Base-by-base conservation (phyloP, 2,329 filamentous ascomycete species). In the Gnomoniopsis smithogilvyi region DNA sequence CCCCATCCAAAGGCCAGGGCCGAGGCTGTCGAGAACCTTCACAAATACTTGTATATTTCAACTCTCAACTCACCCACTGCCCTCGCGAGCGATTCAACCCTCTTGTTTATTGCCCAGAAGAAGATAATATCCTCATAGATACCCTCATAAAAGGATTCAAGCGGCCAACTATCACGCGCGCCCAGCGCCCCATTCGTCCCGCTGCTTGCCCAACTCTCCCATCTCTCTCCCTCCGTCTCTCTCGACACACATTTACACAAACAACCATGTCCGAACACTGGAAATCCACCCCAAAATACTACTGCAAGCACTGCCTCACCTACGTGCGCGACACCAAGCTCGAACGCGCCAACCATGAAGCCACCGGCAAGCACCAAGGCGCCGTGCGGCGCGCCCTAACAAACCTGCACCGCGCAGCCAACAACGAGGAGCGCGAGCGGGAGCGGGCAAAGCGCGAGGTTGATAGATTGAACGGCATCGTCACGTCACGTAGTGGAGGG, bases 261-360 rank as follows among this genome's bases (percentile, higher is more conserved):
- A 6, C 19, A 58, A 64, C 10, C 51, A 98, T 99, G 95, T 88
- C 95, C 0, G 95, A 98, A 80, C 96, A 96, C 77, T 98, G 95
- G 95, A 98, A 98, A 73, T 97, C 94, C 21, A 96, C 93, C 73
- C 93, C 93, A 6, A 94, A 89, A 72, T 96, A 96, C 78, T 98
- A 93, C 92, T 99, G 95, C 84, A 98, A 98, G 74, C 91, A 96
- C 79, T 99, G 95, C 83, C 85, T 86, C 70, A 85, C 84, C 70
- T 98, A 87, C 74, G 90, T 99, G 52, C 90, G 91, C 75, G 95
- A 99, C 79, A 97, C 93, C 22, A 88, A 91, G 66, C 86, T 97
- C 73, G 93, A 96, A 73, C 89, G 88, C 67, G 82, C 87, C 64
- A 94, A 97, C 74, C 93, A 97, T 76, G 93, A 97, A 74, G 85